Conservation (phyloP, 331 rosid genomes). For the Rosa hybrid region DNA sequence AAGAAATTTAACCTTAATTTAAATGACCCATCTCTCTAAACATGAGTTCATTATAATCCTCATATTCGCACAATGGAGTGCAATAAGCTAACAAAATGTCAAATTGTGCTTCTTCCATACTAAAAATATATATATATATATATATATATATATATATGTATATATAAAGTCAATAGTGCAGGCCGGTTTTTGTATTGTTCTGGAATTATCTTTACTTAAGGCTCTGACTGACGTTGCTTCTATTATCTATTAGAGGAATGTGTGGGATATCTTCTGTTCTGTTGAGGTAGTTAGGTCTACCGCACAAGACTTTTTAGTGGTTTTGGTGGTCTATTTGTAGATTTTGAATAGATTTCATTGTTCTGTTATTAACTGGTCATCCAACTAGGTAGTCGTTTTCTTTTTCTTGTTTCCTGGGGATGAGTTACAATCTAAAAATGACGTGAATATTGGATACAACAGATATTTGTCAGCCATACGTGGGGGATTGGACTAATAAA, state of each 20-base stretch:
- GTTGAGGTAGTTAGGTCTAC: slow-evolving; percentile 57
- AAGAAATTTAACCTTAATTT: too few relatives aligned
- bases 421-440: neutral
- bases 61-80: neutral
- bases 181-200: neutral
- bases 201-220: slow-evolving; percentile 13
- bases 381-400: neutral
- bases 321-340: slow-evolving; percentile 33
- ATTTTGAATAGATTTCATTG: slow-evolving; percentile 1
- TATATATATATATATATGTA: too few relatives aligned
- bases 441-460: neutral
- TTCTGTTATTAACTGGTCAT: slow-evolving; percentile 21
- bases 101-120: neutral
- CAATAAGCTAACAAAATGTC: neutral
- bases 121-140: too few relatives aligned
- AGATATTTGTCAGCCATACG: slow-evolving; percentile 27
- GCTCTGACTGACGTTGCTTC: neutral
- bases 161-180: neutral
- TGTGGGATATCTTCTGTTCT: slow-evolving; percentile 24
- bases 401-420: neutral
- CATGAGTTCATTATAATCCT: neutral
- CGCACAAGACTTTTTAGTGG: slow-evolving; percentile 40
- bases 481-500: slow-evolving; percentile 41
- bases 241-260: slow-evolving; percentile 10
- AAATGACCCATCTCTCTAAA: too few relatives aligned